Percentiles rank a stretch among this genome's conserved stretches.
Conservation (phyloP, 31 red algal species). For the Porphyra umbilicalis region DNA sequence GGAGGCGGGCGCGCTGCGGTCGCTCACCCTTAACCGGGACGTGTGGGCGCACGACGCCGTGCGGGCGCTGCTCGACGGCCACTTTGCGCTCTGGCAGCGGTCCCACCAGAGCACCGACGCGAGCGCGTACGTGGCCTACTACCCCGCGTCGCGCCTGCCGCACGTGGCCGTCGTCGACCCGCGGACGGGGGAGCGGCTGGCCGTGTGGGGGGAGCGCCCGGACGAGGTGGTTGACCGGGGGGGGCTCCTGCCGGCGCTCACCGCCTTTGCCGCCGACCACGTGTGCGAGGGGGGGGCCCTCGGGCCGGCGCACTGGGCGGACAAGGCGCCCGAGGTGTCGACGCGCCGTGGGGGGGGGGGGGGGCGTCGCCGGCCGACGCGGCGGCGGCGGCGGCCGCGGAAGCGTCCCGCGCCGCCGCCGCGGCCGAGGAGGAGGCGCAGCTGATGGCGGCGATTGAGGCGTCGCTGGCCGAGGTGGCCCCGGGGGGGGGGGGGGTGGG, state of each 20-base stretch:
- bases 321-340: background rate
- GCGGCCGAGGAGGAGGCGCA: background rate
- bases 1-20: background rate
- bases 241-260: background rate
- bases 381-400: background rate
- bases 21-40: slow-evolving; percentile 14
- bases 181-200: slow-evolving; percentile 45
- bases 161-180: slow-evolving; percentile 50
- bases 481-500: background rate
- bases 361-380: background rate
- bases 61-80: background rate
- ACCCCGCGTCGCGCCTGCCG: slow-evolving; percentile 20
- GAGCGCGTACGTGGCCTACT: slow-evolving; percentile 28
- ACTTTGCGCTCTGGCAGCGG: slow-evolving; percentile 26
- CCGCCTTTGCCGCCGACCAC: background rate
- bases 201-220: slow-evolving; percentile 36
- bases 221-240: slow-evolving; percentile 2
- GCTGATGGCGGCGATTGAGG: background rate
- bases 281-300: background rate
- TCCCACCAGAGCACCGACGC: slow-evolving; percentile 7
- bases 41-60: background rate
- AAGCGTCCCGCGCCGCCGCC: background rate
- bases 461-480: background rate
- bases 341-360: background rate
- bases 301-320: background rate